phyloP scores from a whole-genome alignment of 306 rosid genomes.

The Cotoneaster glaucophyllus region DNA sequence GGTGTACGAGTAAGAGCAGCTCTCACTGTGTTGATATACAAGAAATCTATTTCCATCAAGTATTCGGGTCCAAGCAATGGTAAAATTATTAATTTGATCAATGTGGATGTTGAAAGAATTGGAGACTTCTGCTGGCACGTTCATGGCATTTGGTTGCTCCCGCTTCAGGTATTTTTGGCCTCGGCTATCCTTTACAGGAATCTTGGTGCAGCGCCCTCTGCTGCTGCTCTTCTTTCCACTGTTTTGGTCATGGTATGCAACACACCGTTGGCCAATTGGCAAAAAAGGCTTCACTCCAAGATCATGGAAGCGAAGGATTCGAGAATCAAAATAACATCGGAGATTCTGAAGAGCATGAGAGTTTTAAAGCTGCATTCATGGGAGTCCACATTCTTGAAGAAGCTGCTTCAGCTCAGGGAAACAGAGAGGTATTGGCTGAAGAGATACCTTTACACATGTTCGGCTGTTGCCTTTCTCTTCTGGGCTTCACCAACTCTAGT shows the following conservation, averaged over 20 bases:
- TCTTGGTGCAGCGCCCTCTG: conserved; percentile 61
- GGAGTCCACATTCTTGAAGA: conserved; percentile 68
- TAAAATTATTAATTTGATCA: conserved; percentile 53
- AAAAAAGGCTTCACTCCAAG: conserved; percentile 65
- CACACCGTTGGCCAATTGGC: conserved; percentile 76
- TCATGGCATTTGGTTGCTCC: conserved; percentile 90
- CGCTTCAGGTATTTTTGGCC: conserved; percentile 71
- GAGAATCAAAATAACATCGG: conserved; percentile 75
- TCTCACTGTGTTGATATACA: conserved; percentile 51
- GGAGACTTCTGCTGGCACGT: conserved; percentile 81
- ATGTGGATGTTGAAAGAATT: conserved; percentile 79
- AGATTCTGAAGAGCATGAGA: conserved; percentile 70
- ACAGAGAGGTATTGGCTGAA: conserved; percentile 63
- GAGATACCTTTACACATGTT: conserved; percentile 67
- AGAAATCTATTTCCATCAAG: conserved; percentile 39
- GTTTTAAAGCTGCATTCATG: conserved; percentile 85
- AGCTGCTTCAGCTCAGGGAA: conserved; percentile 60
- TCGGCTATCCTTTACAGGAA: conserved; percentile 62
- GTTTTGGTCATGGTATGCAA: conserved; percentile 72
- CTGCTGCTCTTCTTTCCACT: conserved; percentile 67
- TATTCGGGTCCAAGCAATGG: conserved; percentile 59
- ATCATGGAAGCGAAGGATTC: conserved; percentile 88
- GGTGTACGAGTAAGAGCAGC: conserved; percentile 74
- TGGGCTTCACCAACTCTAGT: conserved; percentile 93
- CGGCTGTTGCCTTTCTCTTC: conserved; percentile 76